Base-by-base conservation (phyloP, 352 stramenopile species). In the Phytopythium vexans region DNA sequence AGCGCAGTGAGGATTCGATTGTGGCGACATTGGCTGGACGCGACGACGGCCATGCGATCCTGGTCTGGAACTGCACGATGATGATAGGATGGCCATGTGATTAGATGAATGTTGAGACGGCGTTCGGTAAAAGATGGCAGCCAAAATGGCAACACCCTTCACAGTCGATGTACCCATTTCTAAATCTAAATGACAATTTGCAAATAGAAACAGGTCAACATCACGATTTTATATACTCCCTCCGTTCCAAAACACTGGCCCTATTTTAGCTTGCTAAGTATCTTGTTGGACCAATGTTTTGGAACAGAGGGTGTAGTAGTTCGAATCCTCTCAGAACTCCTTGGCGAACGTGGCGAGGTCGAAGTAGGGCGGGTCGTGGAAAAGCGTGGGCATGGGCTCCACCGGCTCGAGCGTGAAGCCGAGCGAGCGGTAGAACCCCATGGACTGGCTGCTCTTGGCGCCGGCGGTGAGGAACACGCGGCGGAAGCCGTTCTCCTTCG, bases 311-410 rank as follows among this genome's bases (percentile, higher is more conserved):
- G n/a, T n/a, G n/a, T n/a, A n/a, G n/a, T n/a, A n/a, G n/a, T n/a
- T n/a, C n/a, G n/a, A n/a, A n/a, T n/a, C n/a, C 41, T 46, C 14
- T 52, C 33, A 41, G 45, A 69, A 41, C 10, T 40, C 48, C 60
- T 72, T 72, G 41, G 43, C 52, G 33, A 63, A 65, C 32, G 49
- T 60, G 33, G 57, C 44, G 35, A 56, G 44, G 47, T 66, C 60
- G 27, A 58, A 64, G 44, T 64, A 54, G 38, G 60, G 60, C 4
- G 52, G 43, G 42, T 52, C 36, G 15, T 31, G 32, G 43, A 52
- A 58, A 12, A 58, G 43, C 43, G 42, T 58, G n/a, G 42, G 52
- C 16, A 8, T 21, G 21, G 16, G 36, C 12, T 37, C 15, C 1
- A 10, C 27, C 12, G 33, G 35, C 37, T 47, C 42, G 35, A 21